Evolutionary conservation across 257 asterid genomes (phyloP).

Genomic region (Solanum chmielewskii): DNA sequence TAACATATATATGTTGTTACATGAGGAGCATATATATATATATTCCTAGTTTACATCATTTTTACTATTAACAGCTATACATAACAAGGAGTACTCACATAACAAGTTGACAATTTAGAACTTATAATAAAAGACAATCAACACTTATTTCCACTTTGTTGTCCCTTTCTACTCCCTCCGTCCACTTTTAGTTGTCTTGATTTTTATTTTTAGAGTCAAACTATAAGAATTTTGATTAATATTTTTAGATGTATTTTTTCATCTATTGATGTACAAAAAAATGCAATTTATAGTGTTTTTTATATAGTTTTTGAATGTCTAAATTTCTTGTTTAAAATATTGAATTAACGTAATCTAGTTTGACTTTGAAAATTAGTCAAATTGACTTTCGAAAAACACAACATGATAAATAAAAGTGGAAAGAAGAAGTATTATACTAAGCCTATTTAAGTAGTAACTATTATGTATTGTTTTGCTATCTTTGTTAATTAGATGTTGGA

Average conservation of each 20-base stretch:
- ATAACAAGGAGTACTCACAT: background rate
- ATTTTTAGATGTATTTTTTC: too few species aligned
- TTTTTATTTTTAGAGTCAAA: too few species aligned
- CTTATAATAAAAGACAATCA: background rate
- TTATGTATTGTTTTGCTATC: background rate
- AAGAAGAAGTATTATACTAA: background rate
- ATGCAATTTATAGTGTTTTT: too few species aligned
- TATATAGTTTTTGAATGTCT: too few species aligned
- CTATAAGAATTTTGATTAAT: fast-evolving
- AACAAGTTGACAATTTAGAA: background rate
- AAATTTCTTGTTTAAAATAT: too few species aligned
- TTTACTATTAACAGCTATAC: background rate
- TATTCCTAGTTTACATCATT: background rate
- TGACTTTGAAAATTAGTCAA: too few species aligned
- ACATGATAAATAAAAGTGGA: too few species aligned
- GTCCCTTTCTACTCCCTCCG: background rate
- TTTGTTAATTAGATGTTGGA: background rate
- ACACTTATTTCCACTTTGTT: background rate
- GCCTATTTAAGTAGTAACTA: background rate
- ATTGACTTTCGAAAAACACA: too few species aligned
- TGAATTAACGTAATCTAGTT: too few species aligned
- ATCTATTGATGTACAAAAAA: too few species aligned
- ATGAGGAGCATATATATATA: background rate
- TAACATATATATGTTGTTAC: background rate
- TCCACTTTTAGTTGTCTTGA: too few species aligned